These are phyloP conservation scores for Salix purpurea DNA, from an alignment of 345 rosid species.

Conservation along the genomic window DNA sequence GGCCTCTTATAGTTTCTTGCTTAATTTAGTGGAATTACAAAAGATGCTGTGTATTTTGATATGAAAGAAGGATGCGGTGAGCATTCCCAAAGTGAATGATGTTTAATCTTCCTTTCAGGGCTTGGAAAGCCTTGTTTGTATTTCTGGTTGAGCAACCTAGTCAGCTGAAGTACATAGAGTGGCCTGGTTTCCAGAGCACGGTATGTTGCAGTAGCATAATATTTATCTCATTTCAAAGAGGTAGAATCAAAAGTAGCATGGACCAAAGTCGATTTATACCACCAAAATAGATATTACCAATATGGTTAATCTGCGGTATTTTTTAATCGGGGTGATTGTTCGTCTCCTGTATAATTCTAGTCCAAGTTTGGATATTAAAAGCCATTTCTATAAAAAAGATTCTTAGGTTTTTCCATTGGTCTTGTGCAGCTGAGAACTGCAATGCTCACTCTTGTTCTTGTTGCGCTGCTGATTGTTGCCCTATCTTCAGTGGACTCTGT, in stretches of 20 bases:
- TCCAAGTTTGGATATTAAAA: neutral
- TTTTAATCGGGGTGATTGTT: neutral
- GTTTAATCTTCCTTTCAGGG: slow-evolving; percentile 35
- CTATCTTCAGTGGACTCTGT: slow-evolving; percentile 63
- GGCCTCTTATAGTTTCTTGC: neutral
- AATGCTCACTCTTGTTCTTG: slow-evolving; percentile 59
- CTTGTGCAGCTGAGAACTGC: slow-evolving; percentile 73
- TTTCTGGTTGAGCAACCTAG: slow-evolving; percentile 78
- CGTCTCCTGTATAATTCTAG: neutral
- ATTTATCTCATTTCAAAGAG: neutral
- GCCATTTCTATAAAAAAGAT: neutral
- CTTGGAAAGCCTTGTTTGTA: slow-evolving; percentile 36
- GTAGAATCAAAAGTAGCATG: neutral
- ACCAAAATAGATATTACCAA: neutral
- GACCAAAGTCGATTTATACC: neutral
- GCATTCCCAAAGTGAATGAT: neutral
- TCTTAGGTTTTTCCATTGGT: slow-evolving; percentile 2
- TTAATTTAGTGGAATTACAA: neutral
- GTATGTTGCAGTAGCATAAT: slow-evolving; percentile 36
- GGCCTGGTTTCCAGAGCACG: slow-evolving; percentile 72
- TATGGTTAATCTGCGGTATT: neutral
- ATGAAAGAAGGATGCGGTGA: neutral
- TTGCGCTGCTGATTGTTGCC: slow-evolving; percentile 62
- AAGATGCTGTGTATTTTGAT: neutral
- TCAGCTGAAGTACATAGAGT: slow-evolving; percentile 76